Percentiles rank a stretch among this genome's conserved stretches.
phyloP scores from a whole-genome alignment of 75 land plant species.

The Pinus albicaulis region DNA sequence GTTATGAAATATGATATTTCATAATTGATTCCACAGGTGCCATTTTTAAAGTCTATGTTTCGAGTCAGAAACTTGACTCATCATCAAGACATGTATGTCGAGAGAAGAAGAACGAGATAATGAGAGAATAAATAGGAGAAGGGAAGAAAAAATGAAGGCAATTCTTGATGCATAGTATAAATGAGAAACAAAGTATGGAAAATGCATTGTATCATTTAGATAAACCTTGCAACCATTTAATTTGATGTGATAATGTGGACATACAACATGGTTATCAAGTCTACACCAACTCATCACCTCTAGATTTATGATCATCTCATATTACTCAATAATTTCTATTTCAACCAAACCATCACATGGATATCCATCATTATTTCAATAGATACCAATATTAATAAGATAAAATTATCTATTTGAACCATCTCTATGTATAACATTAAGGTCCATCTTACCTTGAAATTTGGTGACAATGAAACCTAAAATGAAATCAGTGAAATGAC shows the following conservation, averaged over 20 bases:
- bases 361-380: conserved; percentile 85
- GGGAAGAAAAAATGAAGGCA: too few species aligned
- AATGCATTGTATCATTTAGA: conserved; percentile 55
- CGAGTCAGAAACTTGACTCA: too few species aligned
- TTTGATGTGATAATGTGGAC: conserved; percentile 76
- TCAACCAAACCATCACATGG: conserved; percentile 75
- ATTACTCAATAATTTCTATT: conserved; percentile 82
- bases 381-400: conserved; percentile 87
- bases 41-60: too few species aligned
- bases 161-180: conserved; percentile 69
- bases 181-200: conserved; percentile 81
- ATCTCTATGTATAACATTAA: conserved; percentile 75
- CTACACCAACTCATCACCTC: conserved; percentile 49
- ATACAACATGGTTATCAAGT: conserved; percentile 16
- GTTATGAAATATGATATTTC: too few species aligned
- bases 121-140: too few species aligned
- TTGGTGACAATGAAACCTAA: conserved; percentile 78
- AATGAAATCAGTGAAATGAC: too few species aligned
- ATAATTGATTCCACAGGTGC: too few species aligned
- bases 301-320: conserved; percentile 96
- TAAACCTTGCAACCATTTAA: conserved; percentile 36
- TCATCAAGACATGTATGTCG: too few species aligned
- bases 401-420: conserved; percentile 90
- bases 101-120: too few species aligned
- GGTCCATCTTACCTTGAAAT: conserved; percentile 69